Base-by-base conservation (phyloP, 164 flowering plant species). In the grape (Vitis vinifera) region DNA sequence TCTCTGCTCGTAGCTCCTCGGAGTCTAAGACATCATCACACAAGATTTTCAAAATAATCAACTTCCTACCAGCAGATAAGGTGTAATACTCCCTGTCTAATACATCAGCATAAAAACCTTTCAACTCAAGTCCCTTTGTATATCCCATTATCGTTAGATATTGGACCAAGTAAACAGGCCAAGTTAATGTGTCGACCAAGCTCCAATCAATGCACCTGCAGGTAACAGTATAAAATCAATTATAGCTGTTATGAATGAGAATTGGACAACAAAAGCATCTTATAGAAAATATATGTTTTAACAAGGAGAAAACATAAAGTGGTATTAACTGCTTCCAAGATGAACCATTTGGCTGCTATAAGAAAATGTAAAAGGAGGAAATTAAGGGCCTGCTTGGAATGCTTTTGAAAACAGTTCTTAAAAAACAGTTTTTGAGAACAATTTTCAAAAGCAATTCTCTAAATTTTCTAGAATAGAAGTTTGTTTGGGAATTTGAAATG, bases 151-250 rank as follows among this genome's bases (percentile, higher is more conserved):
- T 72, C 67, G 79, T 72, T 67, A 93, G 71, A 82, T 96, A 96
- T 47, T 86, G 88, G 30, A 86, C 77, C 71, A 91, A 53, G 72
- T 77, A 92, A 69, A 83, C 85, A 58, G 97, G 95, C 99, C 99
- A 96, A 49, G 98, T 93, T 62, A 96, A 72, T 50, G 85, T 63
- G 77, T 96, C 99, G 55, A 96, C 86, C 78, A 96, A 85, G 78
- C 81, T 81, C 98, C 99, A 96, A 59, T 96, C 97, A 67, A 89
- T 77, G 65, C 81, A 76, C 82, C 99, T 96, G 91, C 69, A 76
- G 31, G 71, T 44, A 71, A 68, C n/a, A 63, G 61, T 44, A 57
- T 27, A 9, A 47, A 19, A 53, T 16, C 64, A 37, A 37, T 60
- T 60, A 27, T 14, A 23, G 9, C 12, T 27, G 1, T 11, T 62